Percentiles rank a stretch among this genome's conserved stretches.
Evolutionary conservation across 176 grass and related monocot genomes (phyloP).

Genomic region (Secale cereale): DNA sequence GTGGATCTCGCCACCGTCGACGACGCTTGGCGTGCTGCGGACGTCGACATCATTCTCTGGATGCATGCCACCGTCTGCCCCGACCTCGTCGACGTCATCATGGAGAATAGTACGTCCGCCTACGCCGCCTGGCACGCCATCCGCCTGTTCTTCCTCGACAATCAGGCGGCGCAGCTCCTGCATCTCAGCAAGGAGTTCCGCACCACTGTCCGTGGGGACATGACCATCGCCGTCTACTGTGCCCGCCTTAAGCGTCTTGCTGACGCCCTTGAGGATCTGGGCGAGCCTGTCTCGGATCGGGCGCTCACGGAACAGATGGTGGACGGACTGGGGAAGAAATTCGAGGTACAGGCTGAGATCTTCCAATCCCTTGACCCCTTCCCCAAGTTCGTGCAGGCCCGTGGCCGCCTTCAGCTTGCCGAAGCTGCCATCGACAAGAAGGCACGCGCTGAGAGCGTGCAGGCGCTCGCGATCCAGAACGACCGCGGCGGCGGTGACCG

Average conservation of each 20-base stretch:
- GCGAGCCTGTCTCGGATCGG: no score
- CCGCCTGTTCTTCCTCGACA: neutral
- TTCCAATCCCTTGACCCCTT: no score
- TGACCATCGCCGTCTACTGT: neutral
- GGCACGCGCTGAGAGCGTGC: no score
- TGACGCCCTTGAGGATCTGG: neutral
- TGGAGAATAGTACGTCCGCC: neutral
- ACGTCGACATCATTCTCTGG: neutral
- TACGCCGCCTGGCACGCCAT: neutral
- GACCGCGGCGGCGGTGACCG: no score
- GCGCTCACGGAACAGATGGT: neutral
- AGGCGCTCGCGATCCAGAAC: no score
- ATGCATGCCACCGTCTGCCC: neutral
- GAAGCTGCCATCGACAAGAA: no score
- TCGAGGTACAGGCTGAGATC: no score
- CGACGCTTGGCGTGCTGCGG: neutral
- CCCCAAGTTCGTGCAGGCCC: no score
- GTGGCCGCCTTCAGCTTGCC: no score
- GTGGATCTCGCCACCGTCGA: neutral
- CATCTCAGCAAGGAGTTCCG: neutral
- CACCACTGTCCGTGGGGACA: neutral
- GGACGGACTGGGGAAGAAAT: no score
- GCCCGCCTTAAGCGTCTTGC: neutral
- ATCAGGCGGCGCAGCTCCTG: neutral
- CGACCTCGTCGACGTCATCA: neutral